Evolutionary conservation across 805 yeast species (phyloP).

Genomic region (Ogataea dorogensis): DNA sequence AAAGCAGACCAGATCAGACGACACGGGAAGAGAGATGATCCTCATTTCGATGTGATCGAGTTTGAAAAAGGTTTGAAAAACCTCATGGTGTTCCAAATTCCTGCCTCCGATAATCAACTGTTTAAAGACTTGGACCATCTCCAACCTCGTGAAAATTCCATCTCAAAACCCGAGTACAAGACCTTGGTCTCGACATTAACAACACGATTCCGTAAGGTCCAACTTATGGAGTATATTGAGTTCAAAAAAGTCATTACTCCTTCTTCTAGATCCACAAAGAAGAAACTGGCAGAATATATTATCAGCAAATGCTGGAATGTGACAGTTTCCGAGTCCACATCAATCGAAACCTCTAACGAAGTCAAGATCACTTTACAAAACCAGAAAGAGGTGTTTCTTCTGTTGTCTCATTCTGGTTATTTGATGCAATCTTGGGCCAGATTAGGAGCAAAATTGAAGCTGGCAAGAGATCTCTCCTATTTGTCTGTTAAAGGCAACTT

Average conservation of each 20-base stretch:
- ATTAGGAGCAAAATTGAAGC: conserved; percentile 34
- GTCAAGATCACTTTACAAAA: conserved; percentile 28
- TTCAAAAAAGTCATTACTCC: conserved; percentile 9
- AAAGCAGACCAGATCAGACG: conserved; percentile 4
- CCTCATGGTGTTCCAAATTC: conserved; percentile 30
- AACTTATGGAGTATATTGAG: conserved; percentile 24
- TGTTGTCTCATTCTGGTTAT: conserved; percentile 33
- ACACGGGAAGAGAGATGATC: conserved; percentile 1
- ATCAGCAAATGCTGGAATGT: conserved; percentile 29
- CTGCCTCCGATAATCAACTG: conserved; percentile 25
- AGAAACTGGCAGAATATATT: conserved; percentile 21
- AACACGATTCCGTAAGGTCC: conserved; percentile 24
- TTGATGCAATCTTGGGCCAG: conserved; percentile 35
- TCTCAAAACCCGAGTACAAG: conserved; percentile 24
- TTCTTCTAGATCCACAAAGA: conserved; percentile 19
- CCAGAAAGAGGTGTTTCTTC: conserved; percentile 32
- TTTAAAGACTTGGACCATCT: conserved; percentile 28
- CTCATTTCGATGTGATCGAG: conserved; percentile 24
- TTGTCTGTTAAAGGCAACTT: conserved; percentile 31
- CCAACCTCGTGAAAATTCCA: conserved; percentile 22
- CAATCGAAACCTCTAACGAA: conserved; percentile 22
- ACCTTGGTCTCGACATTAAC: conserved; percentile 22
- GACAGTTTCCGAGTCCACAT: conserved; percentile 13
- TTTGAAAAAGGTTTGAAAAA: conserved; percentile 30
- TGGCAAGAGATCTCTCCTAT: conserved; percentile 26